Conservation (phyloP, 225 moss, liverwort and hornwort species). For the Pleurozium schreberi region DNA sequence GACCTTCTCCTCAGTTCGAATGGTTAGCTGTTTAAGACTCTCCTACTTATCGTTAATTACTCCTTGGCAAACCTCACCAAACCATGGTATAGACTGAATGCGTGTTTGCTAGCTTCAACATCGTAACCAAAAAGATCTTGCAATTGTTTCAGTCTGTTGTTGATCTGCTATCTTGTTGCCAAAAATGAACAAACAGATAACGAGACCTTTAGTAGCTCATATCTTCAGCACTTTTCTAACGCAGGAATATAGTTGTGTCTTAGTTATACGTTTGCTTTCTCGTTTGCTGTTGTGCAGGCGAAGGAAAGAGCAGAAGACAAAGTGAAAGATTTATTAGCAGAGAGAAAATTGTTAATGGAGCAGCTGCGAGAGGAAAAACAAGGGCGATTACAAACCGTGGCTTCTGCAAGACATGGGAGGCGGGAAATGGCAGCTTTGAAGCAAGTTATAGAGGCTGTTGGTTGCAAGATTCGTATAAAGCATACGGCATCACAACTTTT, state of each 20-base stretch:
- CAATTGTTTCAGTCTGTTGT: not conserved
- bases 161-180: not conserved
- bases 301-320: conserved; percentile 71
- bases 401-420: conserved; percentile 39
- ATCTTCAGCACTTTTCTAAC: not conserved
- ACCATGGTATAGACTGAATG: not conserved
- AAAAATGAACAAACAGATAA: not conserved
- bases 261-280: not conserved
- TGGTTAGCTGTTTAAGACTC: conserved; percentile 15
- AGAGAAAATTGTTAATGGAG: conserved; percentile 33
- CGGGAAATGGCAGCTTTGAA: conserved; percentile 74
- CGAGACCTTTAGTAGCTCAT: not conserved
- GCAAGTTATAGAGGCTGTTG: conserved; percentile 79
- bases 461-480: conserved; percentile 88
- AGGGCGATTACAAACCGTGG: conserved; percentile 37
- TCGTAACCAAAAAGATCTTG: not conserved
- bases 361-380: conserved; percentile 50
- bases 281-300: conserved; percentile 34
- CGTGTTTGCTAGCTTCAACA: not conserved
- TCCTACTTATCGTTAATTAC: not conserved
- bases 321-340: conserved; percentile 42
- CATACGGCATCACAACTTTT: conserved; percentile 18
- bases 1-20: conserved; percentile 42
- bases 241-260: not conserved
- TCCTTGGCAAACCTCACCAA: not conserved